Conservation (phyloP, 2,329 filamentous ascomycete species). For the Exophiala oligosperma region DNA sequence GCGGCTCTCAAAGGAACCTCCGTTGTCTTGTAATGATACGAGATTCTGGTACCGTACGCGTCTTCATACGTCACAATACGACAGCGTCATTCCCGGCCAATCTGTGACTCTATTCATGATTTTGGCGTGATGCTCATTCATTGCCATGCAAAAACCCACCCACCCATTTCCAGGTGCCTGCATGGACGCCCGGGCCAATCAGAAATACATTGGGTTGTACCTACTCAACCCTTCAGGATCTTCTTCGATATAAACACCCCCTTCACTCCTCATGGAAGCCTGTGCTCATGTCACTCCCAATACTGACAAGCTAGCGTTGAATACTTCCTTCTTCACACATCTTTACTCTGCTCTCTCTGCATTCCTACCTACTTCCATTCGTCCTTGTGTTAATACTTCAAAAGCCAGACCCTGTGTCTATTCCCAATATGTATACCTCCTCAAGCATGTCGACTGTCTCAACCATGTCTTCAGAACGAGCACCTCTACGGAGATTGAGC, state of each 20-base stretch:
- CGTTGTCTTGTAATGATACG: not conserved
- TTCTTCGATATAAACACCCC: not conserved
- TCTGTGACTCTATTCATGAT: not conserved
- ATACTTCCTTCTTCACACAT: not conserved
- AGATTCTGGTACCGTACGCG: no score
- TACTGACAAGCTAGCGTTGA: no score
- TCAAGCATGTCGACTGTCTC: not conserved
- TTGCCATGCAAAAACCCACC: not conserved
- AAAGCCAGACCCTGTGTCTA: not conserved
- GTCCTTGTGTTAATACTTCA: not conserved
- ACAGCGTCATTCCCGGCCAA: not conserved
- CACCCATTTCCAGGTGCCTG: no score
- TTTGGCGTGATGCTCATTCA: not conserved
- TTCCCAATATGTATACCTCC: not conserved
- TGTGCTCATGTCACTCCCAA: not conserved
- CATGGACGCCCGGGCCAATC: not conserved
- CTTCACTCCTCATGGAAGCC: not conserved
- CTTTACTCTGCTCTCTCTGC: not conserved
- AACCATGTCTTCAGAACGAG: not conserved
- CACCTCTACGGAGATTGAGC: constrained; percentile 8
- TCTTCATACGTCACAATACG: constrained; percentile 4
- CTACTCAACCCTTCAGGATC: not conserved
- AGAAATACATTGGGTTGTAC: not conserved
- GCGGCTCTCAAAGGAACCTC: not conserved
- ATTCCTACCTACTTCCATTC: not conserved